Percentiles rank a stretch among this genome's conserved stretches.
These are phyloP conservation scores for Anthracocystis panici-leucophaei DNA, from an alignment of 1,284 basidiomycete genomes.

Conservation along the genomic window DNA sequence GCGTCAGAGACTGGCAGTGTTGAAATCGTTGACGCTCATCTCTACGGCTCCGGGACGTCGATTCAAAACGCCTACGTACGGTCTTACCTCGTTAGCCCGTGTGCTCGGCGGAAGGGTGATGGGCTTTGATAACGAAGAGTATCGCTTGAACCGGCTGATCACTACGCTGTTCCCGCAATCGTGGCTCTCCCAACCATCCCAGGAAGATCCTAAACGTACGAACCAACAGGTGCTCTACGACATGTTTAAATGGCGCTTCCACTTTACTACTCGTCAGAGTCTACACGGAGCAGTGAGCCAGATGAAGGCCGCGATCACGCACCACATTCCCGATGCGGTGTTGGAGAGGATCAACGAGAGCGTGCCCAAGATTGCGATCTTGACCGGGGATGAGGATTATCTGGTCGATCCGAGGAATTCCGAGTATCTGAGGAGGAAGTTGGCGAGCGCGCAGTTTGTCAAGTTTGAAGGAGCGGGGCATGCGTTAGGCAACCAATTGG, in stretches of 20 bases:
- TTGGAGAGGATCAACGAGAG: conserved; percentile 74
- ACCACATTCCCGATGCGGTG: conserved; percentile 75
- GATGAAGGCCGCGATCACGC: conserved; percentile 79
- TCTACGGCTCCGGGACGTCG: conserved; percentile 60
- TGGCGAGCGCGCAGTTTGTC: conserved; percentile 79
- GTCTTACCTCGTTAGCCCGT: conserved; percentile 70
- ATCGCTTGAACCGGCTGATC: conserved; percentile 74
- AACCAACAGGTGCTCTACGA: conserved; percentile 52
- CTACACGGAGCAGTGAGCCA: conserved; percentile 79
- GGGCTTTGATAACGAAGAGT: conserved; percentile 73
- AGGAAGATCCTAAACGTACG: conserved; percentile 36
- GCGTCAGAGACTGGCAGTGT: conserved; percentile 30
- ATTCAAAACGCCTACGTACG: conserved; percentile 40
- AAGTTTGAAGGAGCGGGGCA: conserved; percentile 79
- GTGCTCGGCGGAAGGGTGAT: conserved; percentile 71
- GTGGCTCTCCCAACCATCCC: conserved; percentile 72
- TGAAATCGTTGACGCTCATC: conserved; percentile 56
- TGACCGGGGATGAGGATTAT: conserved; percentile 81
- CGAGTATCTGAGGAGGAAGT: conserved; percentile 74
- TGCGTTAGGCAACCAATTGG: conserved; percentile 75
- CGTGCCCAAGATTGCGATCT: conserved; percentile 76
- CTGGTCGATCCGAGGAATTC: conserved; percentile 77
- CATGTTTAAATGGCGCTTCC: conserved; percentile 74
- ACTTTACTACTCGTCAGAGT: conserved; percentile 76
- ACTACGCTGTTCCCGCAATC: conserved; percentile 77